These are phyloP conservation scores for Nelumbo lutea DNA, from an alignment of 164 flowering plant genomes.

Conservation along the genomic window DNA sequence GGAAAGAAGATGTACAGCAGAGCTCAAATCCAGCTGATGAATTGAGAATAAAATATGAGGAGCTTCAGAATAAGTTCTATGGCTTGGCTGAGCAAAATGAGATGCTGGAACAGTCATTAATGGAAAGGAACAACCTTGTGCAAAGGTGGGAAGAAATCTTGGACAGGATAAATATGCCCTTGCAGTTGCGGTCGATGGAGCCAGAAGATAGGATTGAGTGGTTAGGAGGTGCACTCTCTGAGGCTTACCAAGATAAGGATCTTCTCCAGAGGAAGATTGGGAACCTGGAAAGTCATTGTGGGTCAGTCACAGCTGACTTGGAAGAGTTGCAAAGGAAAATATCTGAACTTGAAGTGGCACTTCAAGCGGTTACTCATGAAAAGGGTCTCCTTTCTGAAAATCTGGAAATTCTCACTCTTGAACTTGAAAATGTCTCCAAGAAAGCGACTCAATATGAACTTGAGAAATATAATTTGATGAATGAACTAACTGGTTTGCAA, in stretches of 20 bases:
- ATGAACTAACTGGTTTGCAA: constrained; percentile 43
- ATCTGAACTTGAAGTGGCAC: constrained; percentile 44
- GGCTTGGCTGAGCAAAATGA: constrained; percentile 96
- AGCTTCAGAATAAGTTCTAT: constrained; percentile 73
- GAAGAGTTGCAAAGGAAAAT: constrained; percentile 46
- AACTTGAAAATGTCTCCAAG: constrained; percentile 38
- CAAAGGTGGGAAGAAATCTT: constrained; percentile 89
- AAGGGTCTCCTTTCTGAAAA: constrained; percentile 48
- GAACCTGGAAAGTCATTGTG: constrained; percentile 51
- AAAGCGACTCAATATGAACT: constrained; percentile 34
- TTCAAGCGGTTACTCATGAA: constrained; percentile 40
- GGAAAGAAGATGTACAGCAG: constrained; percentile 57
- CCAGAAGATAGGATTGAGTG: constrained; percentile 82
- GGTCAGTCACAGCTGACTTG: constrained; percentile 47
- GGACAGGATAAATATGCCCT: constrained; percentile 65
- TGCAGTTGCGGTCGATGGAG: constrained; percentile 69
- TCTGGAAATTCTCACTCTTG: constrained; percentile 37
- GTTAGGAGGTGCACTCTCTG: constrained; percentile 68
- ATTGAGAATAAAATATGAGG: constrained; percentile 69
- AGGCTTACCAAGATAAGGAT: constrained; percentile 46
- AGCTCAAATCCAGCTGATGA: constrained; percentile 49
- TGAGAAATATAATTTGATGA: constrained; percentile 40
- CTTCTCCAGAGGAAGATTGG: constrained; percentile 57
- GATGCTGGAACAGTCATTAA: constrained; percentile 94
- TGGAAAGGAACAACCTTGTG: constrained; percentile 84